Base-by-base conservation (phyloP, 495 filamentous ascomycete species). In the Venustampulla echinocandica region DNA sequence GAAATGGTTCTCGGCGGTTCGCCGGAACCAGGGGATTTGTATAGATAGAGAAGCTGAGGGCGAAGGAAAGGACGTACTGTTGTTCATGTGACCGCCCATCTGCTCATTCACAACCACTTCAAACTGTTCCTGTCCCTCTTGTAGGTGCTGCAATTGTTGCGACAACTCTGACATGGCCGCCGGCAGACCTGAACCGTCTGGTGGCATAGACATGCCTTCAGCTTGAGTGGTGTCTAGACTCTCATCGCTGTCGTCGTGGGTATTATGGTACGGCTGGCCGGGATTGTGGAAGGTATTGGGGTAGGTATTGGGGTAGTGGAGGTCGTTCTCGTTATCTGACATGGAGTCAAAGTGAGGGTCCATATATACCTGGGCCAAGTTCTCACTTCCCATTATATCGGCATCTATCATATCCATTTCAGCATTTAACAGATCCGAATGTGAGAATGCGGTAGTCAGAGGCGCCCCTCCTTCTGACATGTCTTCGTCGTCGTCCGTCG, bases 101-200 rank as follows among this genome's bases (percentile, higher is more conserved):
- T 42, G 27, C n/a, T 42, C 44, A 19, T 47, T 45, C 21, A 24
- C 11, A 1, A 24, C 34, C 6, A 50, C 30, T 25, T 52, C 51
- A 4, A 33, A 45, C 36, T 53, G 46, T 9, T 55, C 42, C 23
- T 55, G 52, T 17, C 35, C 48, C 44, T 55, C 52, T 40, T 59
- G 56, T n/a, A 59, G n/a, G 23, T 59, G 52, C 24, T 59, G 48
- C 27, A 55, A 28, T 42, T 59, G 52, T 13, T 37, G 39, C 23
- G 52, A 52, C 14, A 55, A 49, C 19, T 33, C 52, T 2, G 46
- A 52, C 52, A 55, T 45, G 4, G 56, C 22, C 14, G 39, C 30
- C 5, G 52, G 47, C 9, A 57, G 22, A 25, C 28, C 45, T 2
- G 47, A 10, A 1, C 19, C 21, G n/a, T 7, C 36, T n/a, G 6